Conservation (phyloP, 805 yeast genomes). For the Wickerhamiella parazyma region DNA sequence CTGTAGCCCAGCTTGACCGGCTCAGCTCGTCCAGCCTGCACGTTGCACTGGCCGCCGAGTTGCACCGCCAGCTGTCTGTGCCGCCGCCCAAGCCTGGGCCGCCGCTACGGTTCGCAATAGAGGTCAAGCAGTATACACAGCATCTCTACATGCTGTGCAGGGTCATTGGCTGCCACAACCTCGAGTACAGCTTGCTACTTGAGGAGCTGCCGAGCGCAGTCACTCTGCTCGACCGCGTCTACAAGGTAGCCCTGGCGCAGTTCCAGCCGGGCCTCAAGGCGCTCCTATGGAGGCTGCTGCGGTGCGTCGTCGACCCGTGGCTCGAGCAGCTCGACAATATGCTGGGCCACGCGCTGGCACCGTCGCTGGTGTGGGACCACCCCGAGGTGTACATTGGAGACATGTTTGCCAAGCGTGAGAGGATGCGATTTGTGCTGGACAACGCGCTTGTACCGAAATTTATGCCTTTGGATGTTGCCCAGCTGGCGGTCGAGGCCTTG, state of each 20-base stretch:
- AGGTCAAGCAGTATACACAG: neutral
- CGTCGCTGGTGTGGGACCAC: neutral
- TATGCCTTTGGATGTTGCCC: conserved; percentile 10
- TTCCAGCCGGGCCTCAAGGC: conserved; percentile 3
- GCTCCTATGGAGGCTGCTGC: conserved; percentile 13
- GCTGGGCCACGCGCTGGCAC: conserved; percentile 10
- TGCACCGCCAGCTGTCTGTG: conserved; percentile 5
- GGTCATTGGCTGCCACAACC: conserved; percentile 15
- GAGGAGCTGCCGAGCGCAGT: conserved; percentile 9
- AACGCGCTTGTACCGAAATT: conserved; percentile 8
- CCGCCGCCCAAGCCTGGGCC: neutral
- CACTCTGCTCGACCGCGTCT: conserved; percentile 12
- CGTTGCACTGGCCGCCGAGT: conserved; percentile 10
- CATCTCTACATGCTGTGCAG: conserved; percentile 9
- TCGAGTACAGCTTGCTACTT: conserved; percentile 5
- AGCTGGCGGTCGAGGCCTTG: conserved; percentile 5
- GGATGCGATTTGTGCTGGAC: neutral
- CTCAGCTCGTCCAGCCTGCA: neutral
- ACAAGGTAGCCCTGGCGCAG: neutral
- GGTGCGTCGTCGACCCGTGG: conserved; percentile 15
- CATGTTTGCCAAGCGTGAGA: conserved; percentile 9
- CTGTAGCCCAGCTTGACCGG: conserved; percentile 6
- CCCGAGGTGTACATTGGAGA: conserved; percentile 13
- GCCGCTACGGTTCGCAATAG: neutral
- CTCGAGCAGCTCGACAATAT: conserved; percentile 13